Evolutionary conservation across 148 eudicot genomes (phyloP), one percentile per base, ranked within the genome.

Genomic region (Fagopyrum homotropicum): DNA sequence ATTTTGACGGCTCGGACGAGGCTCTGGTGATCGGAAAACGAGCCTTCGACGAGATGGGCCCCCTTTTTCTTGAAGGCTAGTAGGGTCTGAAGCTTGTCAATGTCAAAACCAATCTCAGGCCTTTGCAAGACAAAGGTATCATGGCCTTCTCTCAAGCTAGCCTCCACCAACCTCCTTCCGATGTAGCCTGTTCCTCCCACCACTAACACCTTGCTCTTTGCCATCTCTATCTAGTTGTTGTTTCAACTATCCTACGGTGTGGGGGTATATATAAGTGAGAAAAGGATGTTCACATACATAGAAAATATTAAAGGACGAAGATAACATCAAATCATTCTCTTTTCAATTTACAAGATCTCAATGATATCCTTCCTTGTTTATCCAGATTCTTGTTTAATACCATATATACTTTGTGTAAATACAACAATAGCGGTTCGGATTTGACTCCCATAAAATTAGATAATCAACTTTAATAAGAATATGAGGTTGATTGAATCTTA

Each of bases 131-230:
- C 80, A 75, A 82, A 88, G 6, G 92, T 90, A 52, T 85, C 83
- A 75, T 90, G 90, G 7, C 86, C 89, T 79, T 80, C 73, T 50
- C 14, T 79, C 75, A 91, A 74, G 75, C 90, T 77, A 48, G 87
- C 89, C 75, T 66, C 85, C 11, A 87, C 87, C 6, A 89, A 72
- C 64, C 87, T 87, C 76, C 52, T 85, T 0, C 93, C 90, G 22
- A 89, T 52, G 75, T 83, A 85, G 45, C 90, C 93, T 19, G 93
- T 89, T 2, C 93, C 93, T 76, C 93, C 93, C n/a, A 89, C 85
- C 26, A 87, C 80, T 45, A 89, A 66, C 60, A 85, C 87, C 76
- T 82, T 89, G 87, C 88, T 83, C 76, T 87, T 91, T 14, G 19
- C 86, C 93, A 86, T 57, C 30, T 19, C 30, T 19, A 17, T 7